A percentile compares a stretch with the other conserved stretches of the same genome.
Conservation (phyloP, 2,329 filamentous ascomycete species). For the Pseudocercospora vitis region DNA sequence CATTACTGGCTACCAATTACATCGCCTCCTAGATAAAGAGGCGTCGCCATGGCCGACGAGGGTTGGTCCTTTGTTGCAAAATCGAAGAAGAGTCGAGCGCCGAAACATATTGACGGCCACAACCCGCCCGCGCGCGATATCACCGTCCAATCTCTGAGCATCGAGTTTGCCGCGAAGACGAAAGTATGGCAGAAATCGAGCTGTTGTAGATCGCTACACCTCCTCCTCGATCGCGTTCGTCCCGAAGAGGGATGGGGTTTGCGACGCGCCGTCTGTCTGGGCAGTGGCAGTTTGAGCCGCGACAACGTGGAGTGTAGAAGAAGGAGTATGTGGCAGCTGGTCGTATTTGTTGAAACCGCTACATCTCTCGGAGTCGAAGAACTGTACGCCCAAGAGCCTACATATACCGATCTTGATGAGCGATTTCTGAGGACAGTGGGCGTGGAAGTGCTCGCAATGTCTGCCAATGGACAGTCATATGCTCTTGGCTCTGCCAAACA, state of each 20-base stretch:
- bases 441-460: slow-evolving; percentile 21
- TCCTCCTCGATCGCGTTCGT: slow-evolving; percentile 23
- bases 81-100: background rate
- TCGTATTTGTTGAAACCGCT: slow-evolving; percentile 34
- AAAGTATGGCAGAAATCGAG: slow-evolving; percentile 26
- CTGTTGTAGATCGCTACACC: slow-evolving; percentile 25
- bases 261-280: slow-evolving; percentile 34
- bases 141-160: slow-evolving; percentile 21
- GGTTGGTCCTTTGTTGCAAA: slow-evolving; percentile 20
- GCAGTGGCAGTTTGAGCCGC: slow-evolving; percentile 35
- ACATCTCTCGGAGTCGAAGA: slow-evolving; percentile 17
- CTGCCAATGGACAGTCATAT: background rate
- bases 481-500: slow-evolving; percentile 23
- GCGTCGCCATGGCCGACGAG: slow-evolving; percentile 7
- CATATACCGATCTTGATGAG: slow-evolving; percentile 32
- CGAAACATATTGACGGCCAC: background rate
- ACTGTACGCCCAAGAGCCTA: slow-evolving; percentile 34
- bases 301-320: slow-evolving; percentile 33
- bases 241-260: slow-evolving; percentile 30
- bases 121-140: slow-evolving; percentile 21
- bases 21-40: background rate
- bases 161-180: slow-evolving; percentile 26
- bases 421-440: slow-evolving; percentile 29
- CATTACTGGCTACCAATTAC: no score
- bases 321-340: slow-evolving; percentile 37